Conservation (phyloP, 805 yeast species). For the Wickerhamiella bombiphila region DNA sequence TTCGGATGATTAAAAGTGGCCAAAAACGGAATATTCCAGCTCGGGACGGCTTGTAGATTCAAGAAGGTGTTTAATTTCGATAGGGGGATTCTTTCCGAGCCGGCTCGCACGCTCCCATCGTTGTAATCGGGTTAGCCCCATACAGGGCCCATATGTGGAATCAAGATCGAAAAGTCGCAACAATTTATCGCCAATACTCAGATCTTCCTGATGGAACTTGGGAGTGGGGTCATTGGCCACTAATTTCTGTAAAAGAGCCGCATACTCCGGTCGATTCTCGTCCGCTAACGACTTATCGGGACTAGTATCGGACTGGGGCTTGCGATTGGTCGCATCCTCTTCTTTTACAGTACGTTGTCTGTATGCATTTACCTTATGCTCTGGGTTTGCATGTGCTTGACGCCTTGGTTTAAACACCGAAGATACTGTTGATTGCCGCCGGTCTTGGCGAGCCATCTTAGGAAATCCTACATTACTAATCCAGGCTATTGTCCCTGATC, state of each 20-base stretch:
- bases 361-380: no score
- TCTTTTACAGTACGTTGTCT: no score
- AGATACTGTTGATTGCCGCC: no score
- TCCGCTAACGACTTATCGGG: no score
- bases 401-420: no score
- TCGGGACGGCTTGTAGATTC: conserved; percentile 9
- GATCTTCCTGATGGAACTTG: conserved; percentile 21
- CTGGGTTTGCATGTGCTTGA: no score
- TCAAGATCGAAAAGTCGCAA: conserved; percentile 25
- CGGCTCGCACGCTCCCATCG: conserved; percentile 27
- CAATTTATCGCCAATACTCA: conserved; percentile 20
- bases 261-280: not conserved
- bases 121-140: conserved; percentile 26
- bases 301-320: no score
- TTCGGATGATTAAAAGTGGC: conserved; percentile 45
- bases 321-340: no score
- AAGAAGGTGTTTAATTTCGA: conserved; percentile 20
- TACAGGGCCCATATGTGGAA: conserved; percentile 26
- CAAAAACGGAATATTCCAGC: conserved; percentile 13
- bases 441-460: no score
- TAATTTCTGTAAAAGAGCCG: conserved; percentile 5
- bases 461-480: no score
- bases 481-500: no score
- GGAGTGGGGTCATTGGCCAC: conserved; percentile 3
- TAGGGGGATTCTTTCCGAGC: conserved; percentile 27